Base-by-base conservation (phyloP, 2,329 filamentous ascomycete genomes). In the Neofusicoccum cordaticola region DNA sequence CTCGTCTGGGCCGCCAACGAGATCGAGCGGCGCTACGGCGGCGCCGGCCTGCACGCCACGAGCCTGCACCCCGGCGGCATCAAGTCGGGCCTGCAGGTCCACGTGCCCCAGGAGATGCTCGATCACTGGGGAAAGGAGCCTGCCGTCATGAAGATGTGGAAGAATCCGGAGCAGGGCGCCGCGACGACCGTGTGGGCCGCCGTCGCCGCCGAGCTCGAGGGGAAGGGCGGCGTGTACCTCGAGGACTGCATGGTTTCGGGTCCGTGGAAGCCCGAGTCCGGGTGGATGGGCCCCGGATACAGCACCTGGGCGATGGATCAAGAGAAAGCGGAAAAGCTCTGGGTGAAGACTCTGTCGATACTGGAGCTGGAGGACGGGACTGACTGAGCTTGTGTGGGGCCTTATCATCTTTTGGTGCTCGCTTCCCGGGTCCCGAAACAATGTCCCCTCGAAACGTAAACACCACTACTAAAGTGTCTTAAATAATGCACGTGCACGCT, bases 121-220 rank as follows among this genome's bases (percentile, higher is more conserved):
- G 27, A 31, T 4, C 27, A 7, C 6, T 31, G 27, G 27, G 27
- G 5, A 7, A 31, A 31, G 27, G 56, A 83, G 65, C 77, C 78
- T 44, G 86, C 86, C 68, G 75, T 79, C 0, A 82, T 83, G 4
- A 83, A 82, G 60, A 76, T 84, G 17, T 83, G 79, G 68, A 79
- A 35, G 27, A 31, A 3, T 7, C 27, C 27, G 17, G 50, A 37
- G 50, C 50, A 53, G 15, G 50, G 50, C 6, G 50, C 50, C 75
- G 85, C 31, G 82, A 85, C 39, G 76, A 82, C 1, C 78, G 77
- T 0, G 84, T 82, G 67, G 79, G 78, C 2, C 27, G 61, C 47
- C 11, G 64, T 70, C n/a, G 22, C 50, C 12, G 61, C 63, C 39
- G 19, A 57, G 8, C 27, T 57, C 31, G 58, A 63, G 2, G 27